These are phyloP conservation scores for Fusarium goolgardi DNA, from an alignment of 2,329 filamentous ascomycete genomes.

Conservation along the genomic window DNA sequence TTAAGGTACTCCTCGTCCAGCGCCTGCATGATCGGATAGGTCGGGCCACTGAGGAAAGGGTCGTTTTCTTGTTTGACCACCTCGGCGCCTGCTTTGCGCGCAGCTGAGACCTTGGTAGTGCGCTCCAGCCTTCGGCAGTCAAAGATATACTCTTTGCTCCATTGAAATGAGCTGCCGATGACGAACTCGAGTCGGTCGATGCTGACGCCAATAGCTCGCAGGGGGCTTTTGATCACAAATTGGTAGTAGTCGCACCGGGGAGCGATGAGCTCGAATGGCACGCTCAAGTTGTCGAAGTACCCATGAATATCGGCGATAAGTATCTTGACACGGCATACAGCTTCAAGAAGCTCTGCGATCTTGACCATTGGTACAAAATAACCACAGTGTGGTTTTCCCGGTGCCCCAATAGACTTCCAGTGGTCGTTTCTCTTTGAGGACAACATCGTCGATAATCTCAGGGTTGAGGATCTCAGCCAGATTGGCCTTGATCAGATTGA, in stretches of 20 bases:
- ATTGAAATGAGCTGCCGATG: background rate
- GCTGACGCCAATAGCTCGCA: background rate
- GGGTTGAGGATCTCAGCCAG: background rate
- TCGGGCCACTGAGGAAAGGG: accelerated
- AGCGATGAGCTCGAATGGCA: accelerated
- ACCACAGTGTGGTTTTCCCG: slow-evolving; percentile 10
- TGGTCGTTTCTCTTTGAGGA: accelerated
- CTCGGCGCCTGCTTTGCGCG: background rate
- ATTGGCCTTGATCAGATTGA: slow-evolving; percentile 1
- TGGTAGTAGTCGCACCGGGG: background rate
- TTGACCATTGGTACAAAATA: slow-evolving; percentile 10
- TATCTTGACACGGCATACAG: background rate
- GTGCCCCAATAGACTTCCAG: slow-evolving; percentile 7
- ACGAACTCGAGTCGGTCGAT: background rate
- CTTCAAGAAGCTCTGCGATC: slow-evolving; percentile 3
- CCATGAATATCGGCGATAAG: slow-evolving; percentile 3
- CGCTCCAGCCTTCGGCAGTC: background rate
- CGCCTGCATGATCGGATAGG: background rate
- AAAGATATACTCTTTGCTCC: background rate
- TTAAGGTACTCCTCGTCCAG: slow-evolving; percentile 5
- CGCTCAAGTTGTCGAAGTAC: background rate
- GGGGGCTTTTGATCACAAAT: background rate
- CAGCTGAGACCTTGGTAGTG: accelerated
- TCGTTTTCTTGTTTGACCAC: background rate
- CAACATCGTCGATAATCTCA: background rate